phyloP scores from a whole-genome alignment of 352 stramenopile species.

The Pythium folliculosum region DNA sequence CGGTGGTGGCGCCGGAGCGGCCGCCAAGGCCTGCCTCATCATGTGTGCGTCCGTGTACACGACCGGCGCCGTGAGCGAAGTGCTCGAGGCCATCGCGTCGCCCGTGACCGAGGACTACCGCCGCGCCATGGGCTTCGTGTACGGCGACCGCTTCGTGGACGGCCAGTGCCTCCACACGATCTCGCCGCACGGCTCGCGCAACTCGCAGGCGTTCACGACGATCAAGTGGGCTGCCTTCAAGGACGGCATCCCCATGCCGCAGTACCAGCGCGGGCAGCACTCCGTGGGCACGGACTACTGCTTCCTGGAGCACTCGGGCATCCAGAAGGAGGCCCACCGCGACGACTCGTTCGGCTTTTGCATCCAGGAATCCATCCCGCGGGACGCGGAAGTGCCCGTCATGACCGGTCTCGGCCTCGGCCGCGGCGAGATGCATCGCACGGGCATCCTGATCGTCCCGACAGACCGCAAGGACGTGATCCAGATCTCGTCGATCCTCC shows the following conservation, averaged over 20 bases:
- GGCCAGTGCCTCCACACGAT: slow-evolving; percentile 62
- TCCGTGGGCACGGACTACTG: slow-evolving; percentile 66
- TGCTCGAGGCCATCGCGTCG: slow-evolving; percentile 63
- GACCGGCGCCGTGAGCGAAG: slow-evolving; percentile 58
- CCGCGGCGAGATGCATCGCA: slow-evolving; percentile 60
- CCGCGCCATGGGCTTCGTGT: slow-evolving; percentile 62
- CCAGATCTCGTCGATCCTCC: slow-evolving; percentile 65
- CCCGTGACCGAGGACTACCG: slow-evolving; percentile 71
- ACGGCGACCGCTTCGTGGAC: slow-evolving; percentile 61
- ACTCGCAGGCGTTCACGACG: slow-evolving; percentile 54
- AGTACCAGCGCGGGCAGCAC: slow-evolving; percentile 27
- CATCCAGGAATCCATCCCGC: slow-evolving; percentile 65
- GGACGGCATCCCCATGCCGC: slow-evolving; percentile 32
- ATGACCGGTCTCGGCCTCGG: slow-evolving; percentile 54
- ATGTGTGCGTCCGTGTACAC: slow-evolving; percentile 62
- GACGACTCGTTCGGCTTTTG: slow-evolving; percentile 58
- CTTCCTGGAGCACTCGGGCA: slow-evolving; percentile 74
- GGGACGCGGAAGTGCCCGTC: slow-evolving; percentile 58
- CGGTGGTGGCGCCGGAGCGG: not conserved
- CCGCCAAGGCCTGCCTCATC: slow-evolving; percentile 47
- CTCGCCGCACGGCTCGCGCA: slow-evolving; percentile 24
- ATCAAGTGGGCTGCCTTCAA: slow-evolving; percentile 82
- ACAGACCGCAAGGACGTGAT: slow-evolving; percentile 62
- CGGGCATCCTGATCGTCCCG: slow-evolving; percentile 61
- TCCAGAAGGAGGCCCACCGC: slow-evolving; percentile 30